Conservation (phyloP, 768 basidiomycete genomes). For the Lentinula edodes region DNA sequence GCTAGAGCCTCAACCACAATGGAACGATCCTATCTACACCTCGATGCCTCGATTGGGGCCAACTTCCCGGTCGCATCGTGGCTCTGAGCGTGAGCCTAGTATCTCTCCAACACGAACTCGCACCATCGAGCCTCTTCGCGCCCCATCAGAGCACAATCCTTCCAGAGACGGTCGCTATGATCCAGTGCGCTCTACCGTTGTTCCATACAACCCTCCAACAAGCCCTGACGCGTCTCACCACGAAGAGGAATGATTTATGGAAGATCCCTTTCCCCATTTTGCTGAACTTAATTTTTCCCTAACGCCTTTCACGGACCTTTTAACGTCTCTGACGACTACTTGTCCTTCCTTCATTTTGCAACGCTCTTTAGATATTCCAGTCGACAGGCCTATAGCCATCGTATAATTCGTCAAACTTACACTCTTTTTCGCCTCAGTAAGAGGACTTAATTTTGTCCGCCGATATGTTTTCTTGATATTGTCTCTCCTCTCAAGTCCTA, state of each 20-base stretch:
- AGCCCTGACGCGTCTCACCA: neutral
- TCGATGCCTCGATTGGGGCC: conserved; percentile 21
- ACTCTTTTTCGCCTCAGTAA: neutral
- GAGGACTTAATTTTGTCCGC: neutral
- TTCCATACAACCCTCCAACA: conserved; percentile 19
- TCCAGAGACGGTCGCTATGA: conserved; percentile 44
- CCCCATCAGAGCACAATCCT: conserved; percentile 6
- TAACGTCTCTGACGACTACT: conserved; percentile 2
- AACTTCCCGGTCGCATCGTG: neutral
- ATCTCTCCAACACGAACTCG: neutral
- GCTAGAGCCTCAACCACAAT: conserved; percentile 62
- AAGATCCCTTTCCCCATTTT: neutral
- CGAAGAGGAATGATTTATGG: neutral
- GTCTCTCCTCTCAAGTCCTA: neutral
- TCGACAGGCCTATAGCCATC: neutral
- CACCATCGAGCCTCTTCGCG: neutral
- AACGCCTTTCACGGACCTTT: conserved; percentile 3
- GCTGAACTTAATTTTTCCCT: neutral
- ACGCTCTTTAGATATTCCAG: neutral
- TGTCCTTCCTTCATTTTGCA: neutral
- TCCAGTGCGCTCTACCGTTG: conserved; percentile 42
- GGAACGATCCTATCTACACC: conserved; percentile 43
- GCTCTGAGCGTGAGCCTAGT: neutral
- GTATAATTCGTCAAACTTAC: neutral
- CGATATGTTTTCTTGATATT: neutral